A percentile compares a stretch with the other conserved stretches of the same genome.
phyloP scores from a whole-genome alignment of 2,329 filamentous ascomycete genomes.

The Aspergillus thermomutatus region DNA sequence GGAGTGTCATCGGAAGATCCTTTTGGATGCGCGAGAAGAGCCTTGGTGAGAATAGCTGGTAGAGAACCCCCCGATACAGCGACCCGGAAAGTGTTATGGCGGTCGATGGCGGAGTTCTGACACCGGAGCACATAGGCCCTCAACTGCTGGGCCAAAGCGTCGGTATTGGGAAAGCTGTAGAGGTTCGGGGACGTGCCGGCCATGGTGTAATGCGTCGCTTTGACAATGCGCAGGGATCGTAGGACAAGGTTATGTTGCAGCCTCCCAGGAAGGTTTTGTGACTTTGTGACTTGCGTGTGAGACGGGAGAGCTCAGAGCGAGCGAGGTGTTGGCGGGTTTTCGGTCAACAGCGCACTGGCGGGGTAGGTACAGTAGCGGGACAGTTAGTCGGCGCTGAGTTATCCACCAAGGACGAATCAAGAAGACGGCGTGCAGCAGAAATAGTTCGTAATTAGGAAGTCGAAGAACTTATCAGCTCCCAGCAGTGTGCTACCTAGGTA shows the following conservation, averaged over 20 bases:
- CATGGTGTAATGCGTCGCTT: slow-evolving; percentile 29
- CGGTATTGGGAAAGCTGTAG: slow-evolving; percentile 71
- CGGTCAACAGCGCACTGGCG: slow-evolving; percentile 4
- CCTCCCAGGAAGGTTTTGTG: neutral
- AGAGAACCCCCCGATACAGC: slow-evolving; percentile 92
- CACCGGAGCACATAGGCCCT: slow-evolving; percentile 77
- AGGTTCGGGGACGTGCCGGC: slow-evolving; percentile 54
- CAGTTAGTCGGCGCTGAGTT: neutral
- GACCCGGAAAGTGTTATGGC: slow-evolving; percentile 84
- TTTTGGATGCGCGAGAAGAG: slow-evolving; percentile 62
- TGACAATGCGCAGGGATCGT: slow-evolving; percentile 1
- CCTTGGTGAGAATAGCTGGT: slow-evolving; percentile 80
- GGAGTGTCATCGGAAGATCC: slow-evolving; percentile 58
- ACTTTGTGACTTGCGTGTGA: neutral
- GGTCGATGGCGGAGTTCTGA: slow-evolving; percentile 74
- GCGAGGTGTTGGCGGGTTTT: neutral
- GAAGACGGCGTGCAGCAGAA: neutral
- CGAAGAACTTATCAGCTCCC: neutral
- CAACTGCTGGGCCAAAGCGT: slow-evolving; percentile 71
- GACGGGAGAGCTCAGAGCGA: neutral
- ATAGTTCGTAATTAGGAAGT: neutral
- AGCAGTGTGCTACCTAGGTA: neutral
- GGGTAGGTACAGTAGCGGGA: slow-evolving; percentile 3
- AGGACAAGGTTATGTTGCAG: neutral
- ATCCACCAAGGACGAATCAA: neutral